Percentiles rank a stretch among this genome's conserved stretches.
Evolutionary conservation across 2,329 filamentous ascomycete species (phyloP).

Genomic region (Ophiosphaerella korrae): DNA sequence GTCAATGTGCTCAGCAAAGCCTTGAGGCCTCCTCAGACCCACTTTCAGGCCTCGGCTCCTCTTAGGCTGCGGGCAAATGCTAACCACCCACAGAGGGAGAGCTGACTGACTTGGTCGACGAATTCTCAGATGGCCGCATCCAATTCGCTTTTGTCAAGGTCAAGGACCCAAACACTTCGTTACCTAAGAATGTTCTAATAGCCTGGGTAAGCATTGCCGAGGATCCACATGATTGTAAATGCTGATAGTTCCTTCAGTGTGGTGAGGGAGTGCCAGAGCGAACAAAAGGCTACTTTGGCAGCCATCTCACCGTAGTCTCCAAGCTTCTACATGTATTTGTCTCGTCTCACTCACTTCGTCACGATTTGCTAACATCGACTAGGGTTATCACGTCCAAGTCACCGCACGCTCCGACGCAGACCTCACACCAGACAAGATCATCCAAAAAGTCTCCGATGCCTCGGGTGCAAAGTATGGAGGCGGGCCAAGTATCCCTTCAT

Average conservation of each 20-base stretch:
- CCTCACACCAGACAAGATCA: constrained; percentile 82
- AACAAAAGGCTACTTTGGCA: constrained; percentile 98
- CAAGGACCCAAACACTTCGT: constrained; percentile 86
- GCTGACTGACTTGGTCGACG: constrained; percentile 85
- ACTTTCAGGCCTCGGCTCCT: constrained; percentile 7
- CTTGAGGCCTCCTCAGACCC: constrained; percentile 14
- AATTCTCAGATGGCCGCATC: constrained; percentile 94
- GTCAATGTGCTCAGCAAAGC: neutral
- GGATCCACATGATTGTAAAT: neutral
- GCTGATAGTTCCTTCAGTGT: constrained; percentile 60
- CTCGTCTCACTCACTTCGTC: neutral
- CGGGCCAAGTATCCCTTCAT: constrained; percentile 60
- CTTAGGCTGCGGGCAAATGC: constrained; percentile 10
- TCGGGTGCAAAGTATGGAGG: constrained; percentile 94
- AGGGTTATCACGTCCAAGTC: constrained; percentile 96
- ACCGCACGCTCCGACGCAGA: constrained; percentile 91
- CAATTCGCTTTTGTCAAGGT: constrained; percentile 98
- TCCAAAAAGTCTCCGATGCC: constrained; percentile 92
- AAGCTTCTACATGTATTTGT: constrained; percentile 79
- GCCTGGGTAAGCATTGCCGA: constrained; percentile 67
- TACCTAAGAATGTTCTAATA: constrained; percentile 92
- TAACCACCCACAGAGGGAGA: constrained; percentile 74
- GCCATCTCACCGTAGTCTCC: constrained; percentile 84
- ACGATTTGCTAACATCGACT: constrained; percentile 23
- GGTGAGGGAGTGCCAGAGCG: constrained; percentile 97